Base-by-base conservation (phyloP, 1,284 basidiomycete genomes). In the Bondarzewia mesenterica region DNA sequence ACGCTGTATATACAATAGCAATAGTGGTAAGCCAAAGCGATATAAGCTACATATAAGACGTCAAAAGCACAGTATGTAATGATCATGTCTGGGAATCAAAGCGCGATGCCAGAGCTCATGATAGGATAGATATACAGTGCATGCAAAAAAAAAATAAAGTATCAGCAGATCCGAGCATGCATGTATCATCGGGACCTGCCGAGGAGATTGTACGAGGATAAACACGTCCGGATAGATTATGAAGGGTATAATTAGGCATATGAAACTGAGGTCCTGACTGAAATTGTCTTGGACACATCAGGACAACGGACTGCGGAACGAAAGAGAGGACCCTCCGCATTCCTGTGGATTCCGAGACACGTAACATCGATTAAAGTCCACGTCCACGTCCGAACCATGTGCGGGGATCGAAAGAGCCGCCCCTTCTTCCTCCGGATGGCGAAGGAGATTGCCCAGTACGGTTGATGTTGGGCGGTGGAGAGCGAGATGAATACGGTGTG, bases 381-480 rank as follows among this genome's bases (percentile, higher is more conserved):
- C 42, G 40, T 35, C 32, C 38, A 4, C 29, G 29, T 12, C 29
- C n/a, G 49, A 32, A 51, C 22, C 32, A 23, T 38, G 39, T 46
- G 29, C 50, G 46, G 36, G 51, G 44, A 14, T 53, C 52, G 21
- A 51, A 41, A n/a, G n/a, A n/a, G n/a, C n/a, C n/a, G n/a, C n/a
- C n/a, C 6, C 29, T 32, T 32, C 29, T 32, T n/a, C 29, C 29
- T 12, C 29, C 29, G 29, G 29, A n/a, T 32, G 29, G 29, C 12
- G 29, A 32, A 32, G 54, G 53, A 2, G 53, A 42, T 42, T 49
- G 47, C 6, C 26, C 47, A 22, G 52, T 36, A 39, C 47, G 48
- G 23, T 38, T n/a, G 15, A 44, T 21, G 7, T n/a, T 10, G 14
- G 46, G 48, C 23, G 35, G 37, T 18, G 48, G 53, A 36, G 54